These are phyloP conservation scores for Guillardia theta DNA, from an alignment of 78 protist species.

Conservation along the genomic window DNA sequence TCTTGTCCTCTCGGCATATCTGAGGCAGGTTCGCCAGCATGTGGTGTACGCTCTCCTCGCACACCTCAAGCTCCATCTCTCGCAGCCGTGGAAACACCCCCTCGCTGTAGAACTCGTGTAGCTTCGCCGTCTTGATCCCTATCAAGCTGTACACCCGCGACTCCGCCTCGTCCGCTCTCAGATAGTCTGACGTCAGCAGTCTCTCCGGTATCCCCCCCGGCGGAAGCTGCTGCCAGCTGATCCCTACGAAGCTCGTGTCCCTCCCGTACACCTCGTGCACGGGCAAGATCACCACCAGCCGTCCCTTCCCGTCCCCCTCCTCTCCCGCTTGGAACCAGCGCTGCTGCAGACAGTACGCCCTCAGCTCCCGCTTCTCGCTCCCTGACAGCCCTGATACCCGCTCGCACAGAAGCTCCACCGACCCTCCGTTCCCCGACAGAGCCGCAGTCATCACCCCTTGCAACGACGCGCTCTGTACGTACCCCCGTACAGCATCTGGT, in stretches of 20 bases:
- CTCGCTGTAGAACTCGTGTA: not conserved
- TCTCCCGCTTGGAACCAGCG: not conserved
- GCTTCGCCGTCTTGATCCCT: not conserved
- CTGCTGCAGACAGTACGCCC: not conserved
- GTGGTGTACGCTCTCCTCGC: not conserved
- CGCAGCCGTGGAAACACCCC: not conserved
- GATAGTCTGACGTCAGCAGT: not conserved
- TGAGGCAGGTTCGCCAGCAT: constrained; percentile 32
- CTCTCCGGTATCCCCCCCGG: not conserved
- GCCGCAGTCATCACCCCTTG: not conserved
- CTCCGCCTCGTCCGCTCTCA: not conserved
- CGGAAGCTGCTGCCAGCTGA: not conserved
- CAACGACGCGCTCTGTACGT: not conserved
- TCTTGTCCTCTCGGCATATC: constrained; percentile 6
- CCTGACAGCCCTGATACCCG: not conserved
- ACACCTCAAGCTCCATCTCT: not conserved
- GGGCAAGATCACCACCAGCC: not conserved
- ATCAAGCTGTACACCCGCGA: not conserved
- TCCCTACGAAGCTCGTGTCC: not conserved
- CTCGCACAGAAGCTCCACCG: not conserved
- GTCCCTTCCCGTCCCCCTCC: not conserved
- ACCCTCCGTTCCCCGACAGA: not conserved
- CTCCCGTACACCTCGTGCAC: not conserved
- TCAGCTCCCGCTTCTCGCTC: constrained; percentile 8
- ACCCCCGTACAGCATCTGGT: not conserved